phyloP scores from a whole-genome alignment of 1,284 basidiomycete genomes.

The Vanrija sp. region DNA sequence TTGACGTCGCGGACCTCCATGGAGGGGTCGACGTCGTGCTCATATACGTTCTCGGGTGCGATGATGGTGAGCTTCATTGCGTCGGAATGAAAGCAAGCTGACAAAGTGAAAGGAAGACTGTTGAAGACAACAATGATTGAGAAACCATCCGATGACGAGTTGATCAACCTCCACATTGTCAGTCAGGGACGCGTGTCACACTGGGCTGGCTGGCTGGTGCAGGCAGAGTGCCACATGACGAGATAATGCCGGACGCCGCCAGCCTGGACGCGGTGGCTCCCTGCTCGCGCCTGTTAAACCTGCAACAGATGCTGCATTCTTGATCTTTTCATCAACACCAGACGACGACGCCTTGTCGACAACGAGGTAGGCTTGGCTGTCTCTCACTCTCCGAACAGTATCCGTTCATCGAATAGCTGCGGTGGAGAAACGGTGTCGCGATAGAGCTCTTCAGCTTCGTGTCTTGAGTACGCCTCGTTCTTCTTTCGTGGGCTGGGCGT shows the following conservation, averaged over 20 bases:
- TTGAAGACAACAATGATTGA: not conserved
- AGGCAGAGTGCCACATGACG: too few relatives aligned
- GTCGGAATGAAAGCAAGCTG: constrained; percentile 10
- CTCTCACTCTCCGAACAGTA: constrained; percentile 27
- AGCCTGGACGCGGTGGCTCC: not conserved
- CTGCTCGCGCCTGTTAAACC: not conserved
- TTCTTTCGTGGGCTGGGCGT: constrained; percentile 34
- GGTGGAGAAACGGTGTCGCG: constrained; percentile 15
- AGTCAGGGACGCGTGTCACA: too few relatives aligned
- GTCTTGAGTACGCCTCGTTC: constrained; percentile 46
- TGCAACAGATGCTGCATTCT: not conserved
- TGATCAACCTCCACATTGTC: constrained; percentile 10
- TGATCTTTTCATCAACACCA: constrained; percentile 21
- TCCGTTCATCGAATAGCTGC: not conserved
- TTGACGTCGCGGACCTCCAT: constrained; percentile 86
- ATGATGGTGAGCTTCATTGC: constrained; percentile 74
- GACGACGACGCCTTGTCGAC: constrained; percentile 39
- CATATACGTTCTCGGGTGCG: constrained; percentile 69
- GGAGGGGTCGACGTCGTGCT: constrained; percentile 75
- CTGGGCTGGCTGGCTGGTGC: too few relatives aligned
- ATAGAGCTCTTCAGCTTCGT: constrained; percentile 14
- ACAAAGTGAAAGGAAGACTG: not conserved
- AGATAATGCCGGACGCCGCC: not conserved
- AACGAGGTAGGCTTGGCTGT: constrained; percentile 27
- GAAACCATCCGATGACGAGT: not conserved